Base-by-base conservation (phyloP, 2,329 filamentous ascomycete genomes). In the Laburnicola sp. region DNA sequence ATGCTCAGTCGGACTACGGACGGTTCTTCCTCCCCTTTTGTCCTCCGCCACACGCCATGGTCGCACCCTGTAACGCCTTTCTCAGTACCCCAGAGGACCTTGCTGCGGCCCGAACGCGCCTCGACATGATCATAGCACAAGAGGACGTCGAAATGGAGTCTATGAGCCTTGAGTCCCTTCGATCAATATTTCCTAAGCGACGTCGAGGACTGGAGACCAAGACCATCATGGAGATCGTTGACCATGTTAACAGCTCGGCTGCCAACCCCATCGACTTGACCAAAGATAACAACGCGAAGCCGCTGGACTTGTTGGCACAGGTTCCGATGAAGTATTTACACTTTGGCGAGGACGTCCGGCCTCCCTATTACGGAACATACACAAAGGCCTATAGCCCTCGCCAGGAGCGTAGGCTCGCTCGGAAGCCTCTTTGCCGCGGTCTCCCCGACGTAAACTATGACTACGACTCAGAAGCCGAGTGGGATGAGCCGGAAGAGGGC, bases 401-500 rank as follows among this genome's bases (percentile, higher is more conserved):
- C 64, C 55, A 77, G 66, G 43, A 72, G 74, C 37, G 78, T 22
- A 80, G 74, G 54, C 64, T 78, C 1, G 80, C 81, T 27, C 82
- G 64, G 75, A 83, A 68, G 77, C 89, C 54, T 60, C 78, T 63
- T 69, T 76, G 59, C 70, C 80, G 78, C 54, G 74, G 77, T n/a
- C 74, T 91, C 51, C 80, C 72, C 2, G 82, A 86, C 4, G 80
- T 88, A 3, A 80, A 90, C 61, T 95, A 95, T 68, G 89, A 91
- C 57, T 91, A 93, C 66, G 89, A 94, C 65, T 93, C 89, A 2
- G 89, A 95, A 69, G 88, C 52, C 69, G 90, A 94, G 82, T 95
- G 89, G 89, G 79, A 87, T 64, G 87, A 91, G 65, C 86, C 88
- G 30, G 75, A 91, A 81, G 77, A 92, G 50, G 83, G 83, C 31